phyloP scores from a whole-genome alignment of 2,329 filamentous ascomycete genomes.

The Madurella fahalii region DNA sequence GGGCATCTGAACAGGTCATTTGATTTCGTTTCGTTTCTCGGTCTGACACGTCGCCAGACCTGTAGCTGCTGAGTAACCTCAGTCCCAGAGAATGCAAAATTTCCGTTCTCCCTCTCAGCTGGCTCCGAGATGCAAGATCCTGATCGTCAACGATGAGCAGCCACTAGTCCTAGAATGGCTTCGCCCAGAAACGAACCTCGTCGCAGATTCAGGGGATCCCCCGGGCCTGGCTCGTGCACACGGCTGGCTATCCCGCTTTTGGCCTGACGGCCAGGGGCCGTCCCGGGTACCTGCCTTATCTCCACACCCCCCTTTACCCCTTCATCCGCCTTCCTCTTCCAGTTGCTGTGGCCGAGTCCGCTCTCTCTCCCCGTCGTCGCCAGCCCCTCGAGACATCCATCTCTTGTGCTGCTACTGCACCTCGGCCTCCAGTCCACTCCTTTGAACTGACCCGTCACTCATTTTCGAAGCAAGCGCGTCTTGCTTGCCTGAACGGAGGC shows the following conservation, averaged over 20 bases:
- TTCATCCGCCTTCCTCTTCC: constrained; percentile 5
- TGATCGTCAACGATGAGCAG: too few relatives aligned
- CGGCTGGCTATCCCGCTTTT: constrained; percentile 18
- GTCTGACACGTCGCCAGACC: too few relatives aligned
- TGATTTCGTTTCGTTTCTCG: too few relatives aligned
- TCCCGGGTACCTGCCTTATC: constrained; percentile 13
- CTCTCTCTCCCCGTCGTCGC: constrained; percentile 10
- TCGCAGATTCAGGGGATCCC: constrained; percentile 17
- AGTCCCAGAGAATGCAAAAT: too few relatives aligned
- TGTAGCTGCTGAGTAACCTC: too few relatives aligned
- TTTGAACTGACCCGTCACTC: constrained; percentile 11
- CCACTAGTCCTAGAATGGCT: neutral
- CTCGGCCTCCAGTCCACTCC: constrained; percentile 13
- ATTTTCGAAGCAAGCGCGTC: constrained; percentile 1
- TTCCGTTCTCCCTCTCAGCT: too few relatives aligned
- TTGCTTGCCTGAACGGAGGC: neutral
- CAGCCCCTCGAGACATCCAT: constrained; percentile 9
- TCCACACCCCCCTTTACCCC: constrained; percentile 15
- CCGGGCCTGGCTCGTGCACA: constrained; percentile 18
- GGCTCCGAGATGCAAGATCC: too few relatives aligned
- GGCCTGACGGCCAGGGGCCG: constrained; percentile 12
- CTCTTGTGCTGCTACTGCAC: neutral
- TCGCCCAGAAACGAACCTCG: constrained; percentile 4
- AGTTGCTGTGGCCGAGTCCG: neutral
- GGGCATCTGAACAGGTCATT: too few relatives aligned